These are phyloP conservation scores for Ensete glaucum DNA, from an alignment of 176 grass and related monocot species.

Conservation along the genomic window DNA sequence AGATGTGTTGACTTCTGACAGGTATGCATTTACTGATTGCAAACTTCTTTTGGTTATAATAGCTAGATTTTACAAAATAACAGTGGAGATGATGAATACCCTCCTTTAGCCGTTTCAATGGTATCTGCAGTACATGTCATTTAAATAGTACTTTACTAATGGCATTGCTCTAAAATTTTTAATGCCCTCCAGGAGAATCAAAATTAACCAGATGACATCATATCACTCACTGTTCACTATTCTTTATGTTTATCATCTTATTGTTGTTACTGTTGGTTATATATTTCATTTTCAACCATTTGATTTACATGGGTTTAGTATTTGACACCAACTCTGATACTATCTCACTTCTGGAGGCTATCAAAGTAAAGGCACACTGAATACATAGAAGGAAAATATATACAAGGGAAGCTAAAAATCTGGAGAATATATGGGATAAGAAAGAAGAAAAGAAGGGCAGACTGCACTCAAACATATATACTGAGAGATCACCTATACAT, in stretches of 20 bases:
- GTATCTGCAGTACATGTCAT: too few relatives aligned
- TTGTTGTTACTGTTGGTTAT: neutral
- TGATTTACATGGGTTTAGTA: neutral
- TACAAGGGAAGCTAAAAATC: too few relatives aligned
- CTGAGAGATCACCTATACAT: too few relatives aligned
- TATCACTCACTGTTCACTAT: neutral
- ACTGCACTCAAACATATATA: too few relatives aligned
- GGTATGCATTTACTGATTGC: constrained; percentile 4
- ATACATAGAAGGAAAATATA: too few relatives aligned
- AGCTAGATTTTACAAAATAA: neutral
- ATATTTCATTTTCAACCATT: neutral
- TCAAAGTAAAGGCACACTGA: too few relatives aligned
- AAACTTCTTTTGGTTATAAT: neutral
- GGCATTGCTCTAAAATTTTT: too few relatives aligned
- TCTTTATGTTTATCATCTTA: neutral
- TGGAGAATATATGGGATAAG: too few relatives aligned
- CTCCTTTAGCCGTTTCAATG: neutral
- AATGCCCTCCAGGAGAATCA: neutral
- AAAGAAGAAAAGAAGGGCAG: too few relatives aligned
- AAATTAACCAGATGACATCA: neutral
- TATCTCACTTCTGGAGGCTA: too few relatives aligned
- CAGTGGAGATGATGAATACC: neutral
- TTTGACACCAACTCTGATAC: neutral
- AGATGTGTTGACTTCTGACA: neutral
- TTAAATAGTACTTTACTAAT: too few relatives aligned